Base-by-base conservation (phyloP, 768 basidiomycete genomes). In the Pholiota molesta region DNA sequence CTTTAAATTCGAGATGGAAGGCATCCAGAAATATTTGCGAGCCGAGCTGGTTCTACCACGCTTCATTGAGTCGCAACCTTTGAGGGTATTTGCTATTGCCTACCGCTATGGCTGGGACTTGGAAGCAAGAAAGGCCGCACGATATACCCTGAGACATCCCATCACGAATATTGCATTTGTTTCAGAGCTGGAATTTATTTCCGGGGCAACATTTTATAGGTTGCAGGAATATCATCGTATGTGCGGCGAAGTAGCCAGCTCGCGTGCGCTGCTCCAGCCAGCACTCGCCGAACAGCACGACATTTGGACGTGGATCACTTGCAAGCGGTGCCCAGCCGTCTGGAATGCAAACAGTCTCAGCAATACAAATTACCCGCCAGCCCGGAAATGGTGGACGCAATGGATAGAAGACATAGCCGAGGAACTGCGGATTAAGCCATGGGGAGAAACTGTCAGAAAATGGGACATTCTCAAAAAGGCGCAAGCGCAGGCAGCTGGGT, bases 1-100 rank as follows among this genome's bases (percentile, higher is more conserved):
- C 2, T 73, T 75, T 65, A 85, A 83, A 69, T 84, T 81, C 68
- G 81, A 83, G 53, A 82, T 85, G 79, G 77, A 78, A 59, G 77
- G 75, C 17, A 71, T 83, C 5, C 72, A 79, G 60, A 73, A 72
- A 47, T 65, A 73, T 62, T 47, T 77, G 35, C 66, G 66, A 55
- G 61, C 61, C 17, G 67, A 74, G 29, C 71, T 81, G 35, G 49
- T 75, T 9, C 65, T 71, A 9, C 72, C 73, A 13, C 74, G 73
- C 16, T 79, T 78, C 59, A 66, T 77, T 35, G 75, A 75, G 55
- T 64, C 74, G 3, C 73, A 77, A 55, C 78, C 77, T 21, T 55
- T 81, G 31, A 75, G 79, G n/a, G 77, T 77, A 8, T 82, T 78
- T 60, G 79, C 80, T 0, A 75, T 80, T 53, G 77, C 80, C n/a